Percentiles rank a stretch among this genome's conserved stretches.
phyloP scores from a whole-genome alignment of 179 eudicot genomes.

The Silene noctiflora region DNA sequence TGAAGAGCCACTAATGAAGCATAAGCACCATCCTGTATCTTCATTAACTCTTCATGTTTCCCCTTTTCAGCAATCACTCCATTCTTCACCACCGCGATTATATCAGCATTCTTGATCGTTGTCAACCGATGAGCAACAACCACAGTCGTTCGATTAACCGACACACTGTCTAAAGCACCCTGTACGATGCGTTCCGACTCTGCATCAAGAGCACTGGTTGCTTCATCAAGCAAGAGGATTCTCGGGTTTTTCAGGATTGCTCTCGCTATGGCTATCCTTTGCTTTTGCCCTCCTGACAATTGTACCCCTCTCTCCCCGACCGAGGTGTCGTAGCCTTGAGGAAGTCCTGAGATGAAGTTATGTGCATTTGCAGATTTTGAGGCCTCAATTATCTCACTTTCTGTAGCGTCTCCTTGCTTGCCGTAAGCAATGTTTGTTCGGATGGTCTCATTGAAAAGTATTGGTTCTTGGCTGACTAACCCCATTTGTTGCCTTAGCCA shows the following conservation, averaged over 20 bases:
- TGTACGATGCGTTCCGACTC: slow-evolving; percentile 45
- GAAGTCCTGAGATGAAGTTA: slow-evolving; percentile 44
- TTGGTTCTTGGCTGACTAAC: slow-evolving; percentile 47
- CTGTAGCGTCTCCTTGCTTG: slow-evolving; percentile 40
- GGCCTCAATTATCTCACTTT: slow-evolving; percentile 39
- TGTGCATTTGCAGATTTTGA: slow-evolving; percentile 41
- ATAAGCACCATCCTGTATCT: slow-evolving; percentile 37
- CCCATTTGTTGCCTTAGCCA: slow-evolving; percentile 54
- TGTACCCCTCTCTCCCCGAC: slow-evolving; percentile 51
- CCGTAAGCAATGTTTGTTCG: slow-evolving; percentile 49
- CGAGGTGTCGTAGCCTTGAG: slow-evolving; percentile 42
- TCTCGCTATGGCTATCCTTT: slow-evolving; percentile 44
- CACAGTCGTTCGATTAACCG: slow-evolving; percentile 42
- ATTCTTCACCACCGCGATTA: slow-evolving; percentile 44
- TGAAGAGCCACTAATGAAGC: slow-evolving; percentile 49
- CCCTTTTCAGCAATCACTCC: slow-evolving; percentile 46
- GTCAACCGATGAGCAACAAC: slow-evolving; percentile 44
- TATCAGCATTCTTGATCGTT: slow-evolving; percentile 41
- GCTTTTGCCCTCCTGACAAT: slow-evolving; percentile 49
- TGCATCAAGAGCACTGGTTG: slow-evolving; percentile 48
- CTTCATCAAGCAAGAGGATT: slow-evolving; percentile 44
- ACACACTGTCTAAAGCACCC: slow-evolving; percentile 42
- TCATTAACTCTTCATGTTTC: slow-evolving; percentile 43
- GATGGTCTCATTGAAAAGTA: slow-evolving; percentile 46
- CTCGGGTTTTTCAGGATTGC: slow-evolving; percentile 44